Conservation (phyloP, 2,329 filamentous ascomycete genomes). For the Pseudopyricularia javanii region DNA sequence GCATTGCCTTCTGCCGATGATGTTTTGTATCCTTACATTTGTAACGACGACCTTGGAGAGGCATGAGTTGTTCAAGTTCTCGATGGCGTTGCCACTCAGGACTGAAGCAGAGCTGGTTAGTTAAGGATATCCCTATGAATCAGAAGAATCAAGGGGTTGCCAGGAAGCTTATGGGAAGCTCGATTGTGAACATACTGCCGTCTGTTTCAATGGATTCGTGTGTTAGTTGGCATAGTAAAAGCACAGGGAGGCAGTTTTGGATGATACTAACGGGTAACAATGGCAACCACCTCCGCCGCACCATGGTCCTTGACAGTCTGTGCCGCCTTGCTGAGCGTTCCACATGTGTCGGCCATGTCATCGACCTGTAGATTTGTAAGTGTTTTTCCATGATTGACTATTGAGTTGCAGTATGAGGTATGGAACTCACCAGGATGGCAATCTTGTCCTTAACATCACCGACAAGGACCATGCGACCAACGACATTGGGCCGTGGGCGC, state of each 20-base stretch:
- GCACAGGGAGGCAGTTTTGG: no score
- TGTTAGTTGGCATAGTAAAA: not conserved
- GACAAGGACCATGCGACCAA: conserved; percentile 86
- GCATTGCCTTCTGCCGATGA: not conserved
- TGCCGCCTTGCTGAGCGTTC: conserved; percentile 61
- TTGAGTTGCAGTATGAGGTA: not conserved
- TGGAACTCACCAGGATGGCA: conserved; percentile 57
- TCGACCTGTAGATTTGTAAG: not conserved
- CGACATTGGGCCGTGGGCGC: conserved; percentile 68
- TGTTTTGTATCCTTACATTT: conserved; percentile 29
- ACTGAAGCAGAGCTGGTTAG: conserved; percentile 54
- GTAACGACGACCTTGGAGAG: conserved; percentile 76
- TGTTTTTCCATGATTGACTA: not conserved
- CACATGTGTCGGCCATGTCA: conserved; percentile 24
- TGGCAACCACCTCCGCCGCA: conserved; percentile 79
- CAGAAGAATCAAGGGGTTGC: not conserved
- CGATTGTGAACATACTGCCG: conserved; percentile 5
- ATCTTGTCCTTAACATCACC: conserved; percentile 85
- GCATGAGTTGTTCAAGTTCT: conserved; percentile 69
- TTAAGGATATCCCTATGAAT: not conserved
- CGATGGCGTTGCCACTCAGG: conserved; percentile 75
- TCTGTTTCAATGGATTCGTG: not conserved
- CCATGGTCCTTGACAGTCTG: conserved; percentile 79
- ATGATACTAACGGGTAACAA: conserved; percentile 51
- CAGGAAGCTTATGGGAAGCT: not conserved